Evolutionary conservation across 1,139 yeast species (phyloP).

Genomic region (Debaryomycetaceae sp.): DNA sequence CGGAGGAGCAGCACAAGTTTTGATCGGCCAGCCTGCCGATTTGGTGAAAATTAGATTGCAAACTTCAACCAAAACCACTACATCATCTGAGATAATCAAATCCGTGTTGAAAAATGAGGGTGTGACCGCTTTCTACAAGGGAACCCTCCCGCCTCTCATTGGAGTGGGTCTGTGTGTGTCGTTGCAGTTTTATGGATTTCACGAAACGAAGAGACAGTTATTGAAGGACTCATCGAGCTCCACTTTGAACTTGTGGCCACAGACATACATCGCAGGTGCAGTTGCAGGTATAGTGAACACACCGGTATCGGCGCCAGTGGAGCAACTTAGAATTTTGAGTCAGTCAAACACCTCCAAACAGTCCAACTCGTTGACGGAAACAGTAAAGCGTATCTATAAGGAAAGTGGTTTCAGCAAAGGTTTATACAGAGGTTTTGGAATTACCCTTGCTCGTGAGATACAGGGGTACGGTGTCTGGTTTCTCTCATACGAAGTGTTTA

Average conservation of each 20-base stretch:
- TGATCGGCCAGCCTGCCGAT: conserved; percentile 75
- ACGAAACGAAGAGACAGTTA: conserved; percentile 67
- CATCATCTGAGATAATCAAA: conserved; percentile 48
- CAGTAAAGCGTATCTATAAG: conserved; percentile 41
- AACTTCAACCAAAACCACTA: conserved; percentile 35
- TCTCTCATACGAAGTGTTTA: conserved; percentile 62
- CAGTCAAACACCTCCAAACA: conserved; percentile 51
- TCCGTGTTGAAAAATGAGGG: conserved; percentile 62
- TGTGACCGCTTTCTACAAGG: conserved; percentile 55
- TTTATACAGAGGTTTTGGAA: conserved; percentile 55
- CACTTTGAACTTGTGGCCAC: conserved; percentile 52
- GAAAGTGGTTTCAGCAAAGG: conserved; percentile 49
- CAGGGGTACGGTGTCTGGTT: conserved; percentile 89
- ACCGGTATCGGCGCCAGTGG: conserved; percentile 71
- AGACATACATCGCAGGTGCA: conserved; percentile 71
- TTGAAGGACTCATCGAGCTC: conserved; percentile 17
- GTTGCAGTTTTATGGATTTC: conserved; percentile 72
- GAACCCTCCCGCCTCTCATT: conserved; percentile 43
- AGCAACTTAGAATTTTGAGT: conserved; percentile 67
- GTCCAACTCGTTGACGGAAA: conserved; percentile 39
- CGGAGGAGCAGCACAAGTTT: conserved; percentile 64
- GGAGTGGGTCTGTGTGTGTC: conserved; percentile 76
- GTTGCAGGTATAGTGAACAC: conserved; percentile 75
- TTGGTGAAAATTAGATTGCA: conserved; percentile 65
- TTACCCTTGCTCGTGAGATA: conserved; percentile 63